Base-by-base conservation (phyloP, 306 rosid genomes). In the Dalbergia cochinchinensis region DNA sequence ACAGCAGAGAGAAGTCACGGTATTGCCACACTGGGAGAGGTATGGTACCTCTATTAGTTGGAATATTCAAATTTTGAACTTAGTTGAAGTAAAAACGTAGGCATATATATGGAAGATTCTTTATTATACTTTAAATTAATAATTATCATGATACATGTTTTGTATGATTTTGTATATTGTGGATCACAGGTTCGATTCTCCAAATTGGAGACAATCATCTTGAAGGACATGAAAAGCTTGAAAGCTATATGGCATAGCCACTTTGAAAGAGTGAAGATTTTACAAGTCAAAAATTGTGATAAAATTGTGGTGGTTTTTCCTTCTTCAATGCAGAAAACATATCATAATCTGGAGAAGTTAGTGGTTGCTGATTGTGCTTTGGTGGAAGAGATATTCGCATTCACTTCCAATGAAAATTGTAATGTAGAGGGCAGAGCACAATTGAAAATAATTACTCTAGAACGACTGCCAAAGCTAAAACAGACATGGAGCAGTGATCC, bases 171-270 rank as follows among this genome's bases (percentile, higher is more conserved):
- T 13, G 11, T n/a, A 66, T 41, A 39, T 42, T 42, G 14, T 41
- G n/a, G 10, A 66, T 66, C n/a, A 39, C 11, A 66, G 71, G 34
- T 16, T 66, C 71, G 4, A 18, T 66, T 66, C n/a, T 11, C 54
- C 34, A 66, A 41, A 18, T 16, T 78, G 53, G 55, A 73, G 19
- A 16, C 0, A 2, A 20, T 83, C 12, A 0, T 0, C 4, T 26
- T 83, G 5, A 0, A 0, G 4, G 5, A 8, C 2, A 18, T 45
- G 41, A 33, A 33, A 18, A 12, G 8, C 14, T 65, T 74, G 31
- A 34, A 66, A 14, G 11, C n/a, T 4, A 31, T 71, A 65, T 73
- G 71, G 79, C 1, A 44, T n/a, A 0, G 3, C 1, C 19, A 45
- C 26, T 71, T 50, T 50, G n/a, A 5, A 5, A 50, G 1, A 13